Conservation (phyloP, 164 flowering plant species). For the Tetrastigma voinierianum region DNA sequence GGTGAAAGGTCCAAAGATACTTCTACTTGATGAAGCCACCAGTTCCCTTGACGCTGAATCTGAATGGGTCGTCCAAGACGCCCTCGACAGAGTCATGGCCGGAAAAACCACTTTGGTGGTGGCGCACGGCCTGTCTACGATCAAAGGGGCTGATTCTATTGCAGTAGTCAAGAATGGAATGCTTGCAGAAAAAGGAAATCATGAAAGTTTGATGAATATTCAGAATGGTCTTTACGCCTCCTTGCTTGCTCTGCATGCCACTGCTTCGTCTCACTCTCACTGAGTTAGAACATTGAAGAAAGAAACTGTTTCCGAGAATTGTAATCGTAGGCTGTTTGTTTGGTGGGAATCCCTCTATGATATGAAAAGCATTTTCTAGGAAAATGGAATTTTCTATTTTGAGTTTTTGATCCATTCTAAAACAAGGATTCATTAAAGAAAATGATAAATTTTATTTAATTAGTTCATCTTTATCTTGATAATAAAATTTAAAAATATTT, state of each 20-base stretch:
- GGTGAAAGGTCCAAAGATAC: constrained; percentile 34
- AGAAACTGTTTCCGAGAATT: too few relatives aligned
- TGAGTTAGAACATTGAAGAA: neutral
- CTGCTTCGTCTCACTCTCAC: constrained; percentile 12
- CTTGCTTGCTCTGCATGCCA: constrained; percentile 30
- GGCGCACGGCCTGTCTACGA: constrained; percentile 35
- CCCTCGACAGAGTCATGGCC: constrained; percentile 31
- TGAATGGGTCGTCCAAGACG: constrained; percentile 39
- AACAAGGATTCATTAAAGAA: too few relatives aligned
- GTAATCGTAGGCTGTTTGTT: too few relatives aligned
- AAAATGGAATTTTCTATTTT: too few relatives aligned
- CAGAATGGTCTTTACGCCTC: constrained; percentile 40
- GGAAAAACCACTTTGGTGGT: constrained; percentile 33
- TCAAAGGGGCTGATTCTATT: constrained; percentile 34
- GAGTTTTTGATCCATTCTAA: too few relatives aligned
- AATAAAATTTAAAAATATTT: too few relatives aligned
- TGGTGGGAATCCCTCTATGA: too few relatives aligned
- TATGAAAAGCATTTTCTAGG: too few relatives aligned
- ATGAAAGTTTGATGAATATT: constrained; percentile 28
- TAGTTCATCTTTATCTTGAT: too few relatives aligned
- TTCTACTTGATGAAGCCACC: constrained; percentile 39
- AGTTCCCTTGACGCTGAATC: constrained; percentile 46
- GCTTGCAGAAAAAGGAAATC: constrained; percentile 42
- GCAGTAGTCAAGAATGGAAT: constrained; percentile 43
- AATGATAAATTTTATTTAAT: too few relatives aligned